These are phyloP conservation scores for Pleurotus eryngii DNA, from an alignment of 768 basidiomycete species.

Conservation along the genomic window DNA sequence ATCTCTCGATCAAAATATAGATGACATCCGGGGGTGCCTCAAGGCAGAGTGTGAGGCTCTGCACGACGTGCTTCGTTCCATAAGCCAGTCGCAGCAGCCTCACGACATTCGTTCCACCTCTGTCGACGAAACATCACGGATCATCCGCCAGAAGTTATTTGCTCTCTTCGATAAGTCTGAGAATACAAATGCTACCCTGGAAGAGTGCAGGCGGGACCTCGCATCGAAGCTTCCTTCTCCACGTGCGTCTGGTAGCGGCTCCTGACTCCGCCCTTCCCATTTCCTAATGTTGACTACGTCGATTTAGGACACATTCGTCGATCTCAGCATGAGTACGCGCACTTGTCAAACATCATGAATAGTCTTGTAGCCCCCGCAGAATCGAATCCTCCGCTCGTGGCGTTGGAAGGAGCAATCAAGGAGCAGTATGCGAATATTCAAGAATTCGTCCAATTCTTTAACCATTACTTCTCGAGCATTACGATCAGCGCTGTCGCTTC, in stretches of 20 bases:
- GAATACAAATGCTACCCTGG: background rate
- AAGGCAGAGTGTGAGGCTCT: background rate
- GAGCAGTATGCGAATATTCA: background rate
- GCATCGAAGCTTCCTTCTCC: background rate
- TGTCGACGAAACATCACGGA: background rate
- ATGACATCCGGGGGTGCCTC: background rate
- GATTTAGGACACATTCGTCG: too few relatives aligned
- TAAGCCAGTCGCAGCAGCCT: background rate
- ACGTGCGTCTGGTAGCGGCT: background rate
- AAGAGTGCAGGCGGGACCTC: background rate
- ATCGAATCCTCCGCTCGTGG: background rate
- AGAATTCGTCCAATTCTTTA: background rate
- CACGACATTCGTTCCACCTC: background rate
- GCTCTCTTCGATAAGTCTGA: background rate
- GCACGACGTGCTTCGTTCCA: background rate
- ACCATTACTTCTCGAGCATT: background rate
- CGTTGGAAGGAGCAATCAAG: background rate
- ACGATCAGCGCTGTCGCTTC: background rate
- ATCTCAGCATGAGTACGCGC: background rate
- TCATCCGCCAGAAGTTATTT: background rate
- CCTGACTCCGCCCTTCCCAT: background rate
- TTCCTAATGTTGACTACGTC: too few relatives aligned
- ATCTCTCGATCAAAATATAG: background rate
- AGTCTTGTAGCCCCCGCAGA: background rate
- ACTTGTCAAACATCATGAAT: background rate